These are phyloP conservation scores for Aureobasidium sp. DNA, from an alignment of 2,329 filamentous ascomycete species.

Conservation along the genomic window DNA sequence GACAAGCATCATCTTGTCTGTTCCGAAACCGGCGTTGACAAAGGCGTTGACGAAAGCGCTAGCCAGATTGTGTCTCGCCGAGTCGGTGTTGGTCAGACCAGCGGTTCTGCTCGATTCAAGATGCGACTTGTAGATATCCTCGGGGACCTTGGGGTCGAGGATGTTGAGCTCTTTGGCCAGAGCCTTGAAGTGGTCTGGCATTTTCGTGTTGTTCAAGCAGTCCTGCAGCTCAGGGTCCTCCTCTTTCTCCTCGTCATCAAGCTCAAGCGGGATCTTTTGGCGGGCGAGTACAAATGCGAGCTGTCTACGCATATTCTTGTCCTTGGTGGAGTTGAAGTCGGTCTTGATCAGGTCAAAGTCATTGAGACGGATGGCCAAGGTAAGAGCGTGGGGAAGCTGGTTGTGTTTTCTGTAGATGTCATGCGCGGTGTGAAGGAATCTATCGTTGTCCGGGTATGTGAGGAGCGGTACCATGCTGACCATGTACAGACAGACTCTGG, in stretches of 20 bases:
- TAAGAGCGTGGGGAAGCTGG: constrained; percentile 86
- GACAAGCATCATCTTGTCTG: constrained; percentile 96
- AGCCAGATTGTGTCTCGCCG: constrained; percentile 88
- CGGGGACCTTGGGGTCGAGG: constrained; percentile 88
- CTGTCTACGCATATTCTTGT: constrained; percentile 81
- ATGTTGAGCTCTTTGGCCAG: constrained; percentile 95
- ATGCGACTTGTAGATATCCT: constrained; percentile 99
- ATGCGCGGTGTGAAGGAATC: constrained; percentile 88
- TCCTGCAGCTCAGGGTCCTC: constrained; percentile 70
- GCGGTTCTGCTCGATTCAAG: constrained; percentile 90
- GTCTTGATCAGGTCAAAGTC: constrained; percentile 68
- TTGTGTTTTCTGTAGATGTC: constrained; percentile 90
- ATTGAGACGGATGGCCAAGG: constrained; percentile 87
- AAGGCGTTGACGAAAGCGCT: constrained; percentile 96
- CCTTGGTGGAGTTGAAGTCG: constrained; percentile 72
- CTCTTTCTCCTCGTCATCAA: constrained; percentile 52
- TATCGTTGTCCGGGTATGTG: constrained; percentile 94
- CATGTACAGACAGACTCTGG: constrained; percentile 93
- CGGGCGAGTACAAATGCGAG: constrained; percentile 87
- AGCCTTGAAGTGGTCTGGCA: constrained; percentile 88
- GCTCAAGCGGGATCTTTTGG: constrained; percentile 77
- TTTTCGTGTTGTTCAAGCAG: constrained; percentile 75
- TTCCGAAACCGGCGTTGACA: constrained; percentile 88
- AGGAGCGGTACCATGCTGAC: constrained; percentile 97
- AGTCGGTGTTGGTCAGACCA: constrained; percentile 90